Conservation (phyloP, 2,329 filamentous ascomycete species). For the Ophiostoma montium region DNA sequence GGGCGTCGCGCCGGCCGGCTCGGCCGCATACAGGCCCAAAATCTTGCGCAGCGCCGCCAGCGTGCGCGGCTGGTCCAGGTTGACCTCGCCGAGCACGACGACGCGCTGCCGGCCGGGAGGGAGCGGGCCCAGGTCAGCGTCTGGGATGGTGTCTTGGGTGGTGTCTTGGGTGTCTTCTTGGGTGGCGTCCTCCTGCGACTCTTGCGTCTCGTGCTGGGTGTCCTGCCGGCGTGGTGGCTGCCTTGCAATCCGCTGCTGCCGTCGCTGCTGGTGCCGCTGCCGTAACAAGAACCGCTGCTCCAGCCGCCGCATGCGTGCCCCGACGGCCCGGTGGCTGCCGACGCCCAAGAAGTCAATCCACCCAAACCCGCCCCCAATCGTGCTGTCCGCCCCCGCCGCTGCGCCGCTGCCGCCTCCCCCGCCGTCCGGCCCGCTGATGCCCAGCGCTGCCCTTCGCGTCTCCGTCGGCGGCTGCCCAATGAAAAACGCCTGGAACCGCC, state of each 20-base stretch:
- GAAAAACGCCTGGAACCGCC: constrained; percentile 79
- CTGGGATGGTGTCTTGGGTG: not conserved
- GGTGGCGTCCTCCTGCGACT: not conserved
- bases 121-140: constrained; percentile 3
- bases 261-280: not conserved
- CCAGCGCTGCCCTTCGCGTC: constrained; percentile 64
- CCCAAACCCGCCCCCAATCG: constrained; percentile 70
- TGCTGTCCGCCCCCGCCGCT: constrained; percentile 37
- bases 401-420: too few relatives aligned
- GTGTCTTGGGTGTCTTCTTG: not conserved
- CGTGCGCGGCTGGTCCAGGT: constrained; percentile 71
- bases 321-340: constrained; percentile 75
- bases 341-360: constrained; percentile 95
- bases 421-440: constrained; percentile 47
- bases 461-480: constrained; percentile 88
- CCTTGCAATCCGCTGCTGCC: constrained; percentile 11
- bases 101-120: constrained; percentile 36
- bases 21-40: constrained; percentile 55
- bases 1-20: constrained; percentile 51
- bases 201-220: not conserved
- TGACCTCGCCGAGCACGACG: constrained; percentile 72
- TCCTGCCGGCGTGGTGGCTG: not conserved
- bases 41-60: constrained; percentile 71
- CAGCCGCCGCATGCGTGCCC: constrained; percentile 67
- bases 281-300: constrained; percentile 49